Conservation (phyloP, 371 early-diverging fungal species). For the Catenaria anguillulae region DNA sequence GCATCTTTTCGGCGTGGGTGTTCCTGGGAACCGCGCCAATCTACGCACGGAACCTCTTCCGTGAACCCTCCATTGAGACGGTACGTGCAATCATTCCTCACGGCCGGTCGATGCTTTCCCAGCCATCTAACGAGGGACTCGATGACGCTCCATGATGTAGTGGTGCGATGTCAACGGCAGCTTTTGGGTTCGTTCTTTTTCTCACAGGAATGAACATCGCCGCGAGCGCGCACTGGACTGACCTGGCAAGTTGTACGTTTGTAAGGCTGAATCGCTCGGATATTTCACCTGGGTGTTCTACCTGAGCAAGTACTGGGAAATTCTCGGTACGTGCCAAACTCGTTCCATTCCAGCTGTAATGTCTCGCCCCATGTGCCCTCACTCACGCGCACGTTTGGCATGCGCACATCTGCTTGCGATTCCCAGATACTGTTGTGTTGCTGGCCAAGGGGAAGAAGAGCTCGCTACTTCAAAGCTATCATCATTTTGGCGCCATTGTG, state of each 20-base stretch:
- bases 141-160: no score
- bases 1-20: conserved; percentile 51
- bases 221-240: conserved; percentile 47
- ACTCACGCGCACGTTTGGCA: no score
- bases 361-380: no score
- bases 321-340: no score
- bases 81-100: conserved; percentile 53
- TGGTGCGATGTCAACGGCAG: no score
- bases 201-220: no score
- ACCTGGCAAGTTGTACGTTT: no score
- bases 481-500: conserved; percentile 79
- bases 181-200: no score
- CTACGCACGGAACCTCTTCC: background rate
- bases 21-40: conserved; percentile 41
- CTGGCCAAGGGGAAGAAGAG: conserved; percentile 51
- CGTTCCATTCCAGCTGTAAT: no score
- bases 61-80: conserved; percentile 15
- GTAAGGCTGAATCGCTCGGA: conserved; percentile 44
- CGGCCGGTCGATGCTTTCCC: no score
- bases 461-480: conserved; percentile 70
- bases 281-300: conserved; percentile 71
- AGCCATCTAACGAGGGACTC: no score
- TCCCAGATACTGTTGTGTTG: conserved; percentile 73
- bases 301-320: conserved; percentile 74
- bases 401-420: no score